These are phyloP conservation scores for Lachancea quebecensis DNA, from an alignment of 805 yeast genomes.

Conservation along the genomic window DNA sequence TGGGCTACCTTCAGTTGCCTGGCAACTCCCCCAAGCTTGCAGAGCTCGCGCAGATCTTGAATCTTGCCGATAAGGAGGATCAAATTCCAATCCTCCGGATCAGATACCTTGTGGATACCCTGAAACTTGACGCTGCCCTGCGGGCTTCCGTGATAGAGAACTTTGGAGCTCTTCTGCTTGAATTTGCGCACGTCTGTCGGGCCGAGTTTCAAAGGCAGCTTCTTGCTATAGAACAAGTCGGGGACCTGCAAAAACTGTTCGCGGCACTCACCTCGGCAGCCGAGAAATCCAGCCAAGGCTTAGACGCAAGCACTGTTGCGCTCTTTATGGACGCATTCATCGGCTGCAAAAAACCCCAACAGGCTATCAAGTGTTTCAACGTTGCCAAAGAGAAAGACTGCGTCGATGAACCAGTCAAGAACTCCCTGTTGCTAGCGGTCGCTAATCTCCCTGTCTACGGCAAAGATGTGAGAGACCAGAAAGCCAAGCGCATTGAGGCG, in stretches of 20 bases:
- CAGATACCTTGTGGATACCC: conserved; percentile 3
- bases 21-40: conserved; percentile 16
- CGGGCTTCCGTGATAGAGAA: conserved; percentile 1
- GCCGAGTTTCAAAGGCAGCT: conserved; percentile 2
- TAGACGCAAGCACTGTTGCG: conserved; percentile 14
- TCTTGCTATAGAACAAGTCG: neutral
- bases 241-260: conserved; percentile 4
- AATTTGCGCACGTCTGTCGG: conserved; percentile 2
- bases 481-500: conserved; percentile 24
- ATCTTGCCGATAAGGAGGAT: conserved; percentile 12
- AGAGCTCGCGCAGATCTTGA: conserved; percentile 20
- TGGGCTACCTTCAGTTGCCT: conserved; percentile 24
- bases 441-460: conserved; percentile 13
- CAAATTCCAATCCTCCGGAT: conserved; percentile 6
- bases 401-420: conserved; percentile 8
- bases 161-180: neutral
- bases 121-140: neutral
- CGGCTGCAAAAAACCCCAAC: conserved; percentile 13
- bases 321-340: conserved; percentile 23
- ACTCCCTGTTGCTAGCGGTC: conserved; percentile 21
- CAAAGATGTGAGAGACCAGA: conserved; percentile 10
- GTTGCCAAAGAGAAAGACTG: neutral
- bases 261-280: neutral
- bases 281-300: neutral
- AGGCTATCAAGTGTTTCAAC: conserved; percentile 14